Conservation (phyloP, 345 rosid genomes). For the Populus davidiana region DNA sequence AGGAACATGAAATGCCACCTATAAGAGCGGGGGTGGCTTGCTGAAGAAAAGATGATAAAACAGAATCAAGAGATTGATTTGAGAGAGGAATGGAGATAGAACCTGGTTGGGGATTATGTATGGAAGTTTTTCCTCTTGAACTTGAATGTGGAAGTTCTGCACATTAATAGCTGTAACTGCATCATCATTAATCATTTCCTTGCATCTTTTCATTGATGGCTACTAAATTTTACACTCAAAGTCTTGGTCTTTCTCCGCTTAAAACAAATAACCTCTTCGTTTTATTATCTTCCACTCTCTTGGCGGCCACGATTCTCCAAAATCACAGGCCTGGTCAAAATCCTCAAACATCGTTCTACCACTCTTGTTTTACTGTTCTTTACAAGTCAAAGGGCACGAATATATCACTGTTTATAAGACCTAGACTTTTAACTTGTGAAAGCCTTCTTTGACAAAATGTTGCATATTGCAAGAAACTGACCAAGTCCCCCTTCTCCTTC, state of each 20-base stretch:
- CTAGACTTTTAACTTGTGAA: neutral
- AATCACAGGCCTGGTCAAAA: neutral
- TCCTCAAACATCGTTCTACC: neutral
- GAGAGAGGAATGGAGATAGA: neutral
- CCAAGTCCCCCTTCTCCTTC: neutral
- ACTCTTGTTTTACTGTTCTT: neutral
- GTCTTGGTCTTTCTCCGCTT: conserved; percentile 3
- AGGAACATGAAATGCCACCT: neutral
- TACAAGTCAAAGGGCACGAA: neutral
- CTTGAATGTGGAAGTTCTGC: conserved; percentile 29
- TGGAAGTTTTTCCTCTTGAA: conserved; percentile 30
- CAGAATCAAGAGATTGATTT: neutral
- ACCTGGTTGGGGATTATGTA: conserved; percentile 43
- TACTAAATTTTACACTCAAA: neutral
- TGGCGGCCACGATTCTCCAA: conserved; percentile 10
- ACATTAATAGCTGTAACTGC: conserved; percentile 5
- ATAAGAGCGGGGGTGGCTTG: neutral
- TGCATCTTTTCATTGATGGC: conserved; percentile 8
- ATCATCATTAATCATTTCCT: conserved; percentile 4
- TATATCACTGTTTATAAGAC: neutral
- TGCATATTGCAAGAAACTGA: neutral
- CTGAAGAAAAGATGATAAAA: neutral
- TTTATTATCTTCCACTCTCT: conserved; percentile 8
- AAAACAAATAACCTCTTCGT: neutral
- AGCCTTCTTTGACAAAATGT: neutral